Percentiles rank a stretch among this genome's conserved stretches.
These are phyloP conservation scores for Boeremia lycopersici DNA, from an alignment of 2,329 filamentous ascomycete genomes.

Conservation along the genomic window DNA sequence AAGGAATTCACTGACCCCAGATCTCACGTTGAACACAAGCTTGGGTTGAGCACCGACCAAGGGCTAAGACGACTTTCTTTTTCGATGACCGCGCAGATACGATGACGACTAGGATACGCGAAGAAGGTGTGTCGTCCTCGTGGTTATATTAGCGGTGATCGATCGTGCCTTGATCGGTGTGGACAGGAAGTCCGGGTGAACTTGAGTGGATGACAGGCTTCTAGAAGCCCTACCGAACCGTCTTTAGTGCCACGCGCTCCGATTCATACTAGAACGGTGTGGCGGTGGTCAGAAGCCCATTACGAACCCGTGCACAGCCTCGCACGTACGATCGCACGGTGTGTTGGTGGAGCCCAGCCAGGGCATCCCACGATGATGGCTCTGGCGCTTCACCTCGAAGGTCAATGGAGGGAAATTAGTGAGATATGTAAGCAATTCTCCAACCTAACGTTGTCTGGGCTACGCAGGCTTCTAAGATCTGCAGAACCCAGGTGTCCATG, in stretches of 20 bases:
- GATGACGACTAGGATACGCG: background rate
- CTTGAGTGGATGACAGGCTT: background rate
- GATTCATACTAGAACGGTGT: background rate
- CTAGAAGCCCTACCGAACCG: background rate
- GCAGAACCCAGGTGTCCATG: no score
- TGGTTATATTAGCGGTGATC: background rate
- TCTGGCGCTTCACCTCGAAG: background rate
- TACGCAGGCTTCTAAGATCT: no score
- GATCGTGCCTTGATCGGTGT: conserved; percentile 3
- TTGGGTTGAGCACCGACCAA: background rate
- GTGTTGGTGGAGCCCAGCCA: background rate
- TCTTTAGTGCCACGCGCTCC: background rate
- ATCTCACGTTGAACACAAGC: background rate
- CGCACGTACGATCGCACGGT: background rate
- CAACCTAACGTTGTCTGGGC: no score
- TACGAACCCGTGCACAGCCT: no score
- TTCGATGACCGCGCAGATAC: background rate
- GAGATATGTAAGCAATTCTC: no score
- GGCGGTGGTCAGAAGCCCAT: no score
- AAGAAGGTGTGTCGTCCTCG: conserved; percentile 3
- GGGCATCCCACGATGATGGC: background rate
- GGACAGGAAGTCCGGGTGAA: background rate
- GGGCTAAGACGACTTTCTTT: background rate
- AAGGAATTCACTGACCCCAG: background rate
- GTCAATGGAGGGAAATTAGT: background rate